A percentile compares a stretch with the other conserved stretches of the same genome.
Evolutionary conservation across 2,329 filamentous ascomycete species (phyloP).

Genomic region (Nothophoma quercina): DNA sequence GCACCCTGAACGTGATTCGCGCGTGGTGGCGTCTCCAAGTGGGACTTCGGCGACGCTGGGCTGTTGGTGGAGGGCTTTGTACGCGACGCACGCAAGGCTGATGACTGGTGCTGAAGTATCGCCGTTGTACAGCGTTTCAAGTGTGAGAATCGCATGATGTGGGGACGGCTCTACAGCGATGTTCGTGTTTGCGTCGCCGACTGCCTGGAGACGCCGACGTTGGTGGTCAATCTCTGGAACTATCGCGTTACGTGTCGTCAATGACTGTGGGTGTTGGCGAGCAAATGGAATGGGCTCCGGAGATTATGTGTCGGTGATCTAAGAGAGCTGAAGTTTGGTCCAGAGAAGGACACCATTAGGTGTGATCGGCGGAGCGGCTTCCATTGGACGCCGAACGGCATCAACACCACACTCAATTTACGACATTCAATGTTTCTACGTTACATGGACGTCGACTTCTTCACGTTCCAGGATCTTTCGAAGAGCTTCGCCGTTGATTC

Average conservation of each 20-base stretch:
- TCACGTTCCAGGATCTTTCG: not conserved
- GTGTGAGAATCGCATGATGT: not conserved
- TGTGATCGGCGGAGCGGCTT: not conserved
- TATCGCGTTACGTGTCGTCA: not conserved
- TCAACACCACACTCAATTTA: not conserved
- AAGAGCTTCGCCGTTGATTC: too few species aligned
- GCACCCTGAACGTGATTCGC: conserved; percentile 21
- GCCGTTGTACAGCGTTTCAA: conserved; percentile 13
- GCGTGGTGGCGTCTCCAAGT: conserved; percentile 21
- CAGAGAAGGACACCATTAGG: not conserved
- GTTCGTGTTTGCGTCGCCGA: conserved; percentile 6
- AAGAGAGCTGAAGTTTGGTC: conserved; percentile 2
- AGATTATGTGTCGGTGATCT: conserved; percentile 9
- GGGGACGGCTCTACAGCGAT: not conserved
- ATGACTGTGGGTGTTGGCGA: conserved; percentile 2
- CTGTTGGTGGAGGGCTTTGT: not conserved
- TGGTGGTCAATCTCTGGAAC: not conserved
- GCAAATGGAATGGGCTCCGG: conserved; percentile 9
- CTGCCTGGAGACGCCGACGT: conserved; percentile 4
- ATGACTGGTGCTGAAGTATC: conserved; percentile 7
- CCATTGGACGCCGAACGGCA: not conserved
- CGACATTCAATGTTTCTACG: too few species aligned
- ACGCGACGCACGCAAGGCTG: conserved; percentile 9
- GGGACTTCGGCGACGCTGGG: conserved; percentile 13
- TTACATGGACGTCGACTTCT: not conserved